phyloP scores from a whole-genome alignment of 768 basidiomycete species.

The Daedalea quercina region DNA sequence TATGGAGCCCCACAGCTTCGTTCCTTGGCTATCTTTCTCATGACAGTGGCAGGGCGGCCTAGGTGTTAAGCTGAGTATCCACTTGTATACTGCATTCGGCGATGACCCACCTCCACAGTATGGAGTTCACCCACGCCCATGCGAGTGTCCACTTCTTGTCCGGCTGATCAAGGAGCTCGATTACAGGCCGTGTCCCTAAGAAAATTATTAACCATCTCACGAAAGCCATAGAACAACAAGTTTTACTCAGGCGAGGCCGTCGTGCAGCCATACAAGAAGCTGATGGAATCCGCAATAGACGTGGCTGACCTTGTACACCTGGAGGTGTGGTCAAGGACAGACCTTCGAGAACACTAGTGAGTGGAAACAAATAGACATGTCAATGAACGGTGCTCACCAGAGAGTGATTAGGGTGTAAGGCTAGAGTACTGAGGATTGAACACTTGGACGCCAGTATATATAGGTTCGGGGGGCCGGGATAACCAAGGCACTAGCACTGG shows the following conservation, averaged over 20 bases:
- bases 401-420: too few relatives aligned
- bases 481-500: too few relatives aligned
- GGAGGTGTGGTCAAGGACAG: slow-evolving; percentile 10
- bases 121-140: slow-evolving; percentile 19
- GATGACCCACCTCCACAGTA: slow-evolving; percentile 16
- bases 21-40: not conserved
- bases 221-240: not conserved
- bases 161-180: slow-evolving; percentile 26
- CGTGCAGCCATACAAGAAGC: slow-evolving; percentile 36
- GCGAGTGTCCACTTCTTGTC: slow-evolving; percentile 22
- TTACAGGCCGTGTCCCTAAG: slow-evolving; percentile 8
- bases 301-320: slow-evolving; percentile 22
- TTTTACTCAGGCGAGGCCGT: slow-evolving; percentile 27
- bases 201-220: not conserved
- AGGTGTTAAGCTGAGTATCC: not conserved
- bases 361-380: too few relatives aligned
- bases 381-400: too few relatives aligned
- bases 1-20: not conserved
- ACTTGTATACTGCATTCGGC: not conserved
- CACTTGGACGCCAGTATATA: too few relatives aligned
- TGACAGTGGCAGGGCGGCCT: not conserved
- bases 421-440: too few relatives aligned
- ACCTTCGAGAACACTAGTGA: too few relatives aligned
- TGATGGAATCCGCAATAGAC: slow-evolving; percentile 28
- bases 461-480: too few relatives aligned